These are phyloP conservation scores for Ichthyophthirius multifiliis DNA, from an alignment of 169 alveolate species.

Conservation along the genomic window DNA sequence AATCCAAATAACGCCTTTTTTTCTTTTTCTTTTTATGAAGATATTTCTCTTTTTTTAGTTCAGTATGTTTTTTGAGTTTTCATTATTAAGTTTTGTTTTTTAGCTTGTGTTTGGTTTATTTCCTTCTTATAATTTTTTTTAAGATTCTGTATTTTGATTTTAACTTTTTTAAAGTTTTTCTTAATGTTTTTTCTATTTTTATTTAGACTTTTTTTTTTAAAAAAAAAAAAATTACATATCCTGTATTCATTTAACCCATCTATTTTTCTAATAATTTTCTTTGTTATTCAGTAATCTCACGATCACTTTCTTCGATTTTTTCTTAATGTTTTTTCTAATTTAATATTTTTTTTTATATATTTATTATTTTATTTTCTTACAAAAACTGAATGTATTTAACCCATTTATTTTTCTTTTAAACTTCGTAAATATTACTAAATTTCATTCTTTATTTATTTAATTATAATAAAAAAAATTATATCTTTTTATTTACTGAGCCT, in stretches of 20 bases:
- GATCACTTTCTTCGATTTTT: background rate
- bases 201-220: background rate
- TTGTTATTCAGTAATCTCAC: background rate
- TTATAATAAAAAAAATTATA: background rate
- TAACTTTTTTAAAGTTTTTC: background rate
- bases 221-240: no score
- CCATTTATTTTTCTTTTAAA: background rate
- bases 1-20: background rate
- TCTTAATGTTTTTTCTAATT: background rate
- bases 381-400: background rate
- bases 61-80: background rate
- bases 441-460: background rate
- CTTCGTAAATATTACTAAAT: background rate
- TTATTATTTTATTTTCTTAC: background rate
- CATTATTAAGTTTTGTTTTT: no score
- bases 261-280: background rate
- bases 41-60: background rate
- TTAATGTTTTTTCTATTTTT: background rate
- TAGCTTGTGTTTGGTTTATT: background rate
- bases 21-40: background rate
- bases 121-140: background rate
- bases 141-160: background rate
- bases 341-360: background rate
- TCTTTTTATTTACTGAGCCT: background rate
- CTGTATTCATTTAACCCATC: background rate